These are phyloP conservation scores for Euphorbia tirucalli DNA, from an alignment of 345 rosid species.

Conservation along the genomic window DNA sequence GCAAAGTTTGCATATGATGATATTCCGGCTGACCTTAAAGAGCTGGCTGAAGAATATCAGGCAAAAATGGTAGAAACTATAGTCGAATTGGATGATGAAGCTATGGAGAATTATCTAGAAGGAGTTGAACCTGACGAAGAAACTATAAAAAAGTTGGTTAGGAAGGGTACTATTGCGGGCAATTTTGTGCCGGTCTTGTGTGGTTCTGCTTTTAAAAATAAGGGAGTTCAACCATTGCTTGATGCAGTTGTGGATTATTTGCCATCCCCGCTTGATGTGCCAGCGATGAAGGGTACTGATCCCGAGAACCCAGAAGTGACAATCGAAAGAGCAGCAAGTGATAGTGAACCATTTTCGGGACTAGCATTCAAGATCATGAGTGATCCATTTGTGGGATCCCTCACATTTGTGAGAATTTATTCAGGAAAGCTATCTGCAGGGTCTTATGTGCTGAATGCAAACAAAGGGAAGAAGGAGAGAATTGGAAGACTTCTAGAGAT, in stretches of 20 bases:
- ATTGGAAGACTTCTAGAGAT: conserved; percentile 93
- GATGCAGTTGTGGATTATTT: conserved; percentile 91
- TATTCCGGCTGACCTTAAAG: conserved; percentile 77
- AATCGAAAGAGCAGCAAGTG: conserved; percentile 58
- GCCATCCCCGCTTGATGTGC: conserved; percentile 87
- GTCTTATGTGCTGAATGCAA: conserved; percentile 82
- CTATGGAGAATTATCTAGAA: conserved; percentile 90
- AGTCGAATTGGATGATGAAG: conserved; percentile 82
- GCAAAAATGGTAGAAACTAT: conserved; percentile 63
- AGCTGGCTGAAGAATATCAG: conserved; percentile 72
- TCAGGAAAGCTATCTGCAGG: conserved; percentile 84
- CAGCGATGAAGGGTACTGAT: conserved; percentile 86
- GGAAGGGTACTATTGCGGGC: conserved; percentile 71
- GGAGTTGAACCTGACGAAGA: conserved; percentile 92
- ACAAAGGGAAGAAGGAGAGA: conserved; percentile 96
- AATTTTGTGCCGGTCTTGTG: conserved; percentile 84
- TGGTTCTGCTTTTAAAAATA: conserved; percentile 93
- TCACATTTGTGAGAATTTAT: conserved; percentile 88
- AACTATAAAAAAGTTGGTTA: conserved; percentile 63
- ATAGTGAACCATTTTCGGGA: conserved; percentile 83
- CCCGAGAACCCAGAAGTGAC: conserved; percentile 77
- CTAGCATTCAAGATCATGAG: conserved; percentile 98
- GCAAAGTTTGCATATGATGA: conserved; percentile 77
- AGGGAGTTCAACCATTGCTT: conserved; percentile 93
- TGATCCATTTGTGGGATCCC: conserved; percentile 92